Evolutionary conservation across 306 rosid genomes (phyloP).

Genomic region (Casuarina equisetifolia): DNA sequence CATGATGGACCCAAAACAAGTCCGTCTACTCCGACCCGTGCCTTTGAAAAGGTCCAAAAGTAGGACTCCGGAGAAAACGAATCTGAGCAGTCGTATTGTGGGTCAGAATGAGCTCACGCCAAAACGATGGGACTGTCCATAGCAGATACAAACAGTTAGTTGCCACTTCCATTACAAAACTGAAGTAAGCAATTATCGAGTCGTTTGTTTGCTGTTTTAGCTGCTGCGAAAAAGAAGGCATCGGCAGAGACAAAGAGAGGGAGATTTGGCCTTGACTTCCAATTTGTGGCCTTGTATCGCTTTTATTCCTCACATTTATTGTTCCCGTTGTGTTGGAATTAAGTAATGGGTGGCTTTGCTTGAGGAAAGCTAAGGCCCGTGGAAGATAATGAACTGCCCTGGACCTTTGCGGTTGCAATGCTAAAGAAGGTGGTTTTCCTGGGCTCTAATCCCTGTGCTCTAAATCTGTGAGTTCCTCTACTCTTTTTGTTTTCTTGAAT

Average conservation of each 20-base stretch:
- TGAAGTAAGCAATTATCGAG: neutral
- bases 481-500: neutral
- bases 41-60: neutral
- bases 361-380: slow-evolving; percentile 18
- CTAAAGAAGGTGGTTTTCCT: slow-evolving; percentile 13
- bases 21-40: neutral
- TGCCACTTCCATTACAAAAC: neutral
- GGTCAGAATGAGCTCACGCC: neutral
- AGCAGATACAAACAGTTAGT: neutral
- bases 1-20: too few relatives aligned
- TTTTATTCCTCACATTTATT: neutral
- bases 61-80: neutral
- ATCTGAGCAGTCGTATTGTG: neutral
- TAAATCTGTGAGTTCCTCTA: slow-evolving; percentile 36
- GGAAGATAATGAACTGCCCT: neutral
- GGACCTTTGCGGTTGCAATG: neutral
- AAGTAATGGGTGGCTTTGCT: slow-evolving; percentile 6
- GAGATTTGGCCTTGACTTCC: slow-evolving; percentile 15
- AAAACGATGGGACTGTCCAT: neutral
- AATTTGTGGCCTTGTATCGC: neutral
- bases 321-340: neutral
- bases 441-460: slow-evolving; percentile 34
- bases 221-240: neutral
- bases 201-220: neutral
- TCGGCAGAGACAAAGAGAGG: slow-evolving; percentile 11